phyloP scores from a whole-genome alignment of 1,139 yeast species.

The Meyerozyma elateridarum region DNA sequence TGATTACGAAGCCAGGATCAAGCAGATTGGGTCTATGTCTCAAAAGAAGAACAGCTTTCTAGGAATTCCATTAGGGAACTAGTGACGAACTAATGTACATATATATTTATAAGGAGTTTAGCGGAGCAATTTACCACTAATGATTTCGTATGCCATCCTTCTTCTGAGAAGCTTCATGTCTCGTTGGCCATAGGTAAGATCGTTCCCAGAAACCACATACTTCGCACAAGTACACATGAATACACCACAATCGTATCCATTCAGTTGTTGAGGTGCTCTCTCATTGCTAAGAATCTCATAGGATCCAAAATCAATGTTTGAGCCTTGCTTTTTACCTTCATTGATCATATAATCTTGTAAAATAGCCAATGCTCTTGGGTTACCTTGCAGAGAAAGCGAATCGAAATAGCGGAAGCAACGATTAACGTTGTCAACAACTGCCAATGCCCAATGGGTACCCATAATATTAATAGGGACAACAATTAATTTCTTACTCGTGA shows the following conservation, averaged over 20 bases:
- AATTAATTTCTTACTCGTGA: constrained; percentile 58
- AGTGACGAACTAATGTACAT: background rate
- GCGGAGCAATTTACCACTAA: constrained; percentile 9
- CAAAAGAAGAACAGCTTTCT: constrained; percentile 13
- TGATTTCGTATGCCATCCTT: constrained; percentile 59
- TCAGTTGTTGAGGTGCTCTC: constrained; percentile 77
- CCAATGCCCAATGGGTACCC: constrained; percentile 91
- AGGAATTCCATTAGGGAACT: too few species aligned
- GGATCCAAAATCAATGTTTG: constrained; percentile 27
- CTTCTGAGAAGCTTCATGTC: constrained; percentile 71
- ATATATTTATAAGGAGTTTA: background rate
- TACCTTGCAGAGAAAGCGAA: constrained; percentile 58
- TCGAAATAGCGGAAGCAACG: constrained; percentile 69
- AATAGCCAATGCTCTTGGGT: constrained; percentile 49
- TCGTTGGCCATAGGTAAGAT: constrained; percentile 53
- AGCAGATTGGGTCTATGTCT: too few species aligned
- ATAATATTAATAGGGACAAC: constrained; percentile 80
- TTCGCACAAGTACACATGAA: constrained; percentile 80
- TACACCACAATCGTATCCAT: constrained; percentile 95
- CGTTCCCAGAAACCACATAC: constrained; percentile 45
- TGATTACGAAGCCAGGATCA: constrained; percentile 30
- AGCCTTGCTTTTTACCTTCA: constrained; percentile 46
- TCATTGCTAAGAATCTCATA: constrained; percentile 31
- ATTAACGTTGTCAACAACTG: constrained; percentile 62
- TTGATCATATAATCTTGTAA: constrained; percentile 57